Conservation (phyloP, 202 grass and related monocot genomes). For the Schoenoplectus tabernaemontani region DNA sequence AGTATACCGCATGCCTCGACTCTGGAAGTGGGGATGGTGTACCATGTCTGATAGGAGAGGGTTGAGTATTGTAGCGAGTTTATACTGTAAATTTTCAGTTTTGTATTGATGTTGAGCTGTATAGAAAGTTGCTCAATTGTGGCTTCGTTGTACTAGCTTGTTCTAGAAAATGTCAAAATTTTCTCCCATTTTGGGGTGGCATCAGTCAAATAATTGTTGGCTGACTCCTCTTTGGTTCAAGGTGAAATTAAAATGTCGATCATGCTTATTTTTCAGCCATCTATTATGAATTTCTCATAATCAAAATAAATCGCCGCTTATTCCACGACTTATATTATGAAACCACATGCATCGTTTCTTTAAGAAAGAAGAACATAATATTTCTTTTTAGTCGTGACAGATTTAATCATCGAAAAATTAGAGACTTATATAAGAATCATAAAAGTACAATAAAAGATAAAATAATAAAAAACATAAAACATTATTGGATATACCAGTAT, state of each 20-base stretch:
- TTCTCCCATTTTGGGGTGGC: constrained; percentile 23
- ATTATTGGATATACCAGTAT: too few relatives aligned
- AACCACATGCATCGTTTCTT: too few relatives aligned
- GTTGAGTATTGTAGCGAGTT: background rate
- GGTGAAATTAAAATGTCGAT: background rate
- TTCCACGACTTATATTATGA: too few relatives aligned
- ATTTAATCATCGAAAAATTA: too few relatives aligned
- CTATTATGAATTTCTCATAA: background rate
- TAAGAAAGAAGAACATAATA: too few relatives aligned
- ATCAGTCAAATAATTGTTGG: constrained; percentile 9
- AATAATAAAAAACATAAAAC: too few relatives aligned
- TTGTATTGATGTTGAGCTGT: background rate
- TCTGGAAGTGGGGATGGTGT: constrained; percentile 90
- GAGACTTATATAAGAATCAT: too few relatives aligned
- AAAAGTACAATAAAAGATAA: too few relatives aligned
- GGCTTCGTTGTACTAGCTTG: background rate
- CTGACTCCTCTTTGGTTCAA: background rate
- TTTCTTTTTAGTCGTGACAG: too few relatives aligned
- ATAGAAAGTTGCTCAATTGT: background rate
- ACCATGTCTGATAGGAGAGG: constrained; percentile 48
- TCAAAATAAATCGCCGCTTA: background rate
- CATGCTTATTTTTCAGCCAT: background rate
- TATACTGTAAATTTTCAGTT: constrained; percentile 21
- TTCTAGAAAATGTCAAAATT: constrained; percentile 1
- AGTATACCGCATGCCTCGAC: constrained; percentile 77